Percentiles rank a stretch among this genome's conserved stretches.
Evolutionary conservation across 2,329 filamentous ascomycete species (phyloP).

Genomic region (Cladophialophora chaetospira): DNA sequence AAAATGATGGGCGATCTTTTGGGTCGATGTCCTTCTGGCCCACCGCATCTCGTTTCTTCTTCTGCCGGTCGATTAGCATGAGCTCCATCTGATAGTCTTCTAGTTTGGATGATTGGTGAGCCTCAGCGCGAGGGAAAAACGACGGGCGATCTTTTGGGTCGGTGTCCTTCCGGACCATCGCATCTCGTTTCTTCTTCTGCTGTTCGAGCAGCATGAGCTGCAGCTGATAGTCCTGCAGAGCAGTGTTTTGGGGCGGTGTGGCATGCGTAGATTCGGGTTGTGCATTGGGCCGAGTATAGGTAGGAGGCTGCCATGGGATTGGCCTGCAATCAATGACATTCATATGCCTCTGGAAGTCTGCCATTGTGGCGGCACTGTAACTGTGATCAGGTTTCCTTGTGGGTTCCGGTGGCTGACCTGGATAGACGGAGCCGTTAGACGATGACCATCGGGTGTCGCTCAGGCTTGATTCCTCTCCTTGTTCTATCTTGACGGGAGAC

Average conservation of each 20-base stretch:
- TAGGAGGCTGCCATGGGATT: neutral
- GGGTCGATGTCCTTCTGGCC: neutral
- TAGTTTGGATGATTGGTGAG: neutral
- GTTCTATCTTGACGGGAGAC: neutral
- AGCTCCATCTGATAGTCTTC: too few species aligned
- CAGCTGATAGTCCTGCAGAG: slow-evolving; percentile 3
- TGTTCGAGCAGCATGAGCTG: slow-evolving; percentile 14
- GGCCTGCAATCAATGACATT: slow-evolving; percentile 1
- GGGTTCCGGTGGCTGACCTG: neutral
- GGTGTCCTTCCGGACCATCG: neutral
- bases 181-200: slow-evolving; percentile 3
- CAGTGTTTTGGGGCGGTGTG: neutral
- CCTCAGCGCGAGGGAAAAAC: neutral
- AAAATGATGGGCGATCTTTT: too few species aligned
- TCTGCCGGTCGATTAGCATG: too few species aligned
- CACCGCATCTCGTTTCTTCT: neutral
- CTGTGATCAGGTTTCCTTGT: neutral
- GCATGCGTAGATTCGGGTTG: neutral
- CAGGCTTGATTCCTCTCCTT: neutral
- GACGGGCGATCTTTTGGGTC: neutral
- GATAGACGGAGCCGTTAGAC: neutral
- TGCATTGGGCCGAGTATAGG: neutral
- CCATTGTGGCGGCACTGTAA: neutral
- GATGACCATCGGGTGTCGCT: neutral
- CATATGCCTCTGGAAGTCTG: neutral